Conservation (phyloP, 129 eudicot genomes). For the Mikania micrantha region DNA sequence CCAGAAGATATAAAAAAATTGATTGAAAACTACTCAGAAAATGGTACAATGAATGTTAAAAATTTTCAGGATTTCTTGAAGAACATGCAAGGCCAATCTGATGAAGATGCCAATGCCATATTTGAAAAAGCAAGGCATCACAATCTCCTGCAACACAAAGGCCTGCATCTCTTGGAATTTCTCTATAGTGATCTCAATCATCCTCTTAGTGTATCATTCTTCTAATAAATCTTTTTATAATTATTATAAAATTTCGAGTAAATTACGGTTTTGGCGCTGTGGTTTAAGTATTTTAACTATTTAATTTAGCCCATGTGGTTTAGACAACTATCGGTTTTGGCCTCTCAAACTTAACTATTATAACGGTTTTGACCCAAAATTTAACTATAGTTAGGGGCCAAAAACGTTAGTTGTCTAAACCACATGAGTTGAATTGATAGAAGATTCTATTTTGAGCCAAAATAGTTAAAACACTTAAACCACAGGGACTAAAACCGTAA, state of each 20-base stretch:
- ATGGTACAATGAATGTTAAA: constrained; percentile 32
- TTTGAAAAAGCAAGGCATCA: constrained; percentile 37
- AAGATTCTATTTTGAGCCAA: no score
- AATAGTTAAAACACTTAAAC: no score
- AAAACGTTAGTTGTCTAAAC: no score
- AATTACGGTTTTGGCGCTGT: no score
- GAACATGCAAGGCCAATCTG: constrained; percentile 35
- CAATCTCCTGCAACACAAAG: constrained; percentile 33
- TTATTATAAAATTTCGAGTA: not conserved
- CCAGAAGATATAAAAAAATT: constrained; percentile 32
- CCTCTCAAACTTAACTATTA: no score
- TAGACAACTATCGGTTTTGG: no score
- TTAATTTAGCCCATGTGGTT: no score
- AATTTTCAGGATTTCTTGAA: constrained; percentile 39
- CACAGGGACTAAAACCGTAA: no score
- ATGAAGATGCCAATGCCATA: constrained; percentile 31
- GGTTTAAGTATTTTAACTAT: no score
- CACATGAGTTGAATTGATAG: no score
- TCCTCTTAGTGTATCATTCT: constrained; percentile 29
- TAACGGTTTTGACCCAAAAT: no score
- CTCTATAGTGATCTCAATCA: constrained; percentile 41
- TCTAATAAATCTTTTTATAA: not conserved
- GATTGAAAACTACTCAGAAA: constrained; percentile 35
- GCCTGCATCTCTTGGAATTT: constrained; percentile 41
- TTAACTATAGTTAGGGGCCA: no score